Conservation (phyloP, 2,329 filamentous ascomycete genomes). For the Ophiocordyceps robertsii region DNA sequence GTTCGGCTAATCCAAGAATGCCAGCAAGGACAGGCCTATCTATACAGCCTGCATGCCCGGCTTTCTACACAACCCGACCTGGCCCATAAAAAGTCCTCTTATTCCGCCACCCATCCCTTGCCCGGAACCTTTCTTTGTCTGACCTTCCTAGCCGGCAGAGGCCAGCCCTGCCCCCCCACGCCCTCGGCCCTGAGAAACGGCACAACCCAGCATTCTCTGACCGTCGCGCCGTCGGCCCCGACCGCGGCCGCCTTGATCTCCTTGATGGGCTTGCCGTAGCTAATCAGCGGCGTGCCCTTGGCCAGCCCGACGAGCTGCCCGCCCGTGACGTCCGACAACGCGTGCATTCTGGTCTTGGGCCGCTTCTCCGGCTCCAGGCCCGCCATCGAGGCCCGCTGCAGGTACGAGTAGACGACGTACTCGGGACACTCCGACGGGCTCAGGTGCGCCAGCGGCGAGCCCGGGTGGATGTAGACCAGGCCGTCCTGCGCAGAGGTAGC, state of each 20-base stretch:
- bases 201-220: conserved; percentile 71
- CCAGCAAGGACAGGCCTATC: no score
- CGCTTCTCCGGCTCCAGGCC: conserved; percentile 38
- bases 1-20: no score
- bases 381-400: conserved; percentile 53
- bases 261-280: conserved; percentile 83
- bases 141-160: conserved; percentile 73
- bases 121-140: conserved; percentile 61
- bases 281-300: conserved; percentile 70
- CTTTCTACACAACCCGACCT: no score
- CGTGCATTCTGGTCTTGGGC: conserved; percentile 74
- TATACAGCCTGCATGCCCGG: no score
- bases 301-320: conserved; percentile 66
- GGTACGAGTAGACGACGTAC: conserved; percentile 76
- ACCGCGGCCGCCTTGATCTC: conserved; percentile 44
- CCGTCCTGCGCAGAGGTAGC: conserved; percentile 35
- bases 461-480: conserved; percentile 78
- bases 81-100: conserved; percentile 1
- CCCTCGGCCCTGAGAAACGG: conserved; percentile 61
- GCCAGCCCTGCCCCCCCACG: conserved; percentile 61
- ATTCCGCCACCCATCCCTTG: conserved; percentile 62
- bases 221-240: conserved; percentile 19
- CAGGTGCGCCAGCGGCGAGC: conserved; percentile 62
- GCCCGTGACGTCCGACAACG: conserved; percentile 66
- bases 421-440: conserved; percentile 63